A percentile compares a stretch with the other conserved stretches of the same genome.
Evolutionary conservation across 169 alveolate genomes (phyloP).

Genomic region (Plasmodium gallinaceum): DNA sequence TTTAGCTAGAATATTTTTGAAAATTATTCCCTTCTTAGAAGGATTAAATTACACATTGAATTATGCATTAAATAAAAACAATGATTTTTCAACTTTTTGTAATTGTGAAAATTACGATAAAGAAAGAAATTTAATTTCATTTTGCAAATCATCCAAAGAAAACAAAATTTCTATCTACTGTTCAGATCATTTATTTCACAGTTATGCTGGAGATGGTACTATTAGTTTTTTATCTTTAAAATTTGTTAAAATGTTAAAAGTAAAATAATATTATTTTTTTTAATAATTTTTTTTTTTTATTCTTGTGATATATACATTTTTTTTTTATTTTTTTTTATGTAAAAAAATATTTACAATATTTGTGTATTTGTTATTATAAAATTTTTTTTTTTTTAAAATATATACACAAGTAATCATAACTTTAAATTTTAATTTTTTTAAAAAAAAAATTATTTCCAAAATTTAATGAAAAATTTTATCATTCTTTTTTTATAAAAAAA

Average conservation of each 20-base stretch:
- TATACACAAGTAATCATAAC: too few relatives aligned
- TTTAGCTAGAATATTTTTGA: constrained; percentile 31
- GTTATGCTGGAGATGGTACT: constrained; percentile 73
- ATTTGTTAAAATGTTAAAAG: constrained; percentile 1
- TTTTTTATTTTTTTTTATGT: too few relatives aligned
- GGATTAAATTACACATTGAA: constrained; percentile 63
- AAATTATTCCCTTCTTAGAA: constrained; percentile 47
- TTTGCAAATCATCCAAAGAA: constrained; percentile 1
- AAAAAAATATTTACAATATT: background rate
- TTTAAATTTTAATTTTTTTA: too few relatives aligned
- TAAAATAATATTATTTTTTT: background rate
- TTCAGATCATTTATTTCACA: constrained; percentile 68
- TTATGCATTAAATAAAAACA: constrained; percentile 62
- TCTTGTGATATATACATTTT: too few relatives aligned
- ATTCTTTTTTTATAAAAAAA: too few relatives aligned
- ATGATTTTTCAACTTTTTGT: constrained; percentile 36
- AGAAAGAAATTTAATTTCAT: constrained; percentile 1
- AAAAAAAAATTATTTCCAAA: too few relatives aligned
- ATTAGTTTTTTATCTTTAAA: constrained; percentile 43
- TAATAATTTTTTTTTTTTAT: background rate
- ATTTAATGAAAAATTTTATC: too few relatives aligned
- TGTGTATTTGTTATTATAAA: too few relatives aligned
- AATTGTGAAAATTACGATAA: constrained; percentile 19
- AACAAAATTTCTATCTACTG: constrained; percentile 10
- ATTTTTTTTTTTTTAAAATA: too few relatives aligned